phyloP scores from a whole-genome alignment of 2,329 filamentous ascomycete species.

The Monascus ruber region DNA sequence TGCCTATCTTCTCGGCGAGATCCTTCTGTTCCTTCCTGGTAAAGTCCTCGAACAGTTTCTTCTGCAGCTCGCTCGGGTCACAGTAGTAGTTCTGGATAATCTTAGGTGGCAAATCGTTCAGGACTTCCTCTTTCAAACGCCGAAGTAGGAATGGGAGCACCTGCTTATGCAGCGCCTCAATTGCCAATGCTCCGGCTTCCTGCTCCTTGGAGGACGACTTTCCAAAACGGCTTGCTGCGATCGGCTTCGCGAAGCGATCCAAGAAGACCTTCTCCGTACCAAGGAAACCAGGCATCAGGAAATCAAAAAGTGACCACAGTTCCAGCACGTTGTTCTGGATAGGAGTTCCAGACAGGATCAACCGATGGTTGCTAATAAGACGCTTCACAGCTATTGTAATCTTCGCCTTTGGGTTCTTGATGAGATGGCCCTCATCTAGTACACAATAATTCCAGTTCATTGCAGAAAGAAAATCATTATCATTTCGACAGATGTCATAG shows the following conservation, averaged over 20 bases:
- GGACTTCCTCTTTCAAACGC: constrained; percentile 91
- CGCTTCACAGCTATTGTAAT: constrained; percentile 87
- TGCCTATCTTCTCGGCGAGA: constrained; percentile 69
- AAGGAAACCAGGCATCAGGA: constrained; percentile 96
- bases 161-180: constrained; percentile 97
- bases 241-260: constrained; percentile 88
- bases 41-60: constrained; percentile 93
- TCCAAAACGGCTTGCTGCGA: constrained; percentile 84
- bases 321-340: constrained; percentile 98
- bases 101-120: constrained; percentile 93
- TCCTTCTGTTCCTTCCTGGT: constrained; percentile 85
- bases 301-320: constrained; percentile 96
- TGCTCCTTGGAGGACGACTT: constrained; percentile 98
- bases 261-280: constrained; percentile 95
- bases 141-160: constrained; percentile 92
- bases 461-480: constrained; percentile 70
- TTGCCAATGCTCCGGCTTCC: constrained; percentile 87
- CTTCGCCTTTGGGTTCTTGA: constrained; percentile 98
- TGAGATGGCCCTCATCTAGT: constrained; percentile 91
- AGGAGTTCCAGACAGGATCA: constrained; percentile 92
- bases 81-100: constrained; percentile 99
- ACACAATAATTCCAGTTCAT: constrained; percentile 97
- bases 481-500: constrained; percentile 95
- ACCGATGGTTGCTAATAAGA: constrained; percentile 78
- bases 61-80: constrained; percentile 87